A percentile compares a stretch with the other conserved stretches of the same genome.
Evolutionary conservation across 2,329 filamentous ascomycete species (phyloP).

Genomic region (Neonectria neomacrospora): DNA sequence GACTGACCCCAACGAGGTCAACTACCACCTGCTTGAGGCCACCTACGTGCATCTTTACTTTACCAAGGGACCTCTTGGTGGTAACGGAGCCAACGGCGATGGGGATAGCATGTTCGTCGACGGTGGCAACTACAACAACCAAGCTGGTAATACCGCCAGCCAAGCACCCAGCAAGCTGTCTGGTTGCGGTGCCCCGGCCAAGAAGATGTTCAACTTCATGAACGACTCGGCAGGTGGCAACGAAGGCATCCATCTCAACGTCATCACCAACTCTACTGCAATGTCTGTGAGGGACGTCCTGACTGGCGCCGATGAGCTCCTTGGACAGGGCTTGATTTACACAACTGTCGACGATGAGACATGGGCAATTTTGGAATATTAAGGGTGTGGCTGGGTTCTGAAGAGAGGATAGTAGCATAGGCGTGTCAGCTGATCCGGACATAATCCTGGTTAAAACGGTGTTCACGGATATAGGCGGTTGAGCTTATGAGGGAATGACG

Average conservation of each 20-base stretch:
- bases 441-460: conserved; percentile 42
- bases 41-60: conserved; percentile 89
- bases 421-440: conserved; percentile 18
- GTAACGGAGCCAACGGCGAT: conserved; percentile 54
- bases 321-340: conserved; percentile 80
- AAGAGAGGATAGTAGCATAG: background rate
- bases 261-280: conserved; percentile 74
- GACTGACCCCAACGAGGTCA: conserved; percentile 89
- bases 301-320: conserved; percentile 83
- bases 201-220: conserved; percentile 78
- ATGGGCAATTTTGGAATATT: conserved; percentile 84
- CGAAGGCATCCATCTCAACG: conserved; percentile 85
- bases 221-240: conserved; percentile 75
- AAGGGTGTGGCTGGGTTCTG: conserved; percentile 7
- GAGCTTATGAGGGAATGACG: conserved; percentile 44
- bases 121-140: conserved; percentile 55
- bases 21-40: conserved; percentile 90
- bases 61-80: conserved; percentile 72
- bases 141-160: conserved; percentile 50
- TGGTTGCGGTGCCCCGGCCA: conserved; percentile 67
- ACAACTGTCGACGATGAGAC: conserved; percentile 94
- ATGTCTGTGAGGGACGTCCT: conserved; percentile 77
- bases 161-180: conserved; percentile 54
- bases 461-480: conserved; percentile 38
- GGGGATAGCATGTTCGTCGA: conserved; percentile 68